Evolutionary conservation across 202 grass and related monocot species (phyloP).

Genomic region (Setaria viridis): DNA sequence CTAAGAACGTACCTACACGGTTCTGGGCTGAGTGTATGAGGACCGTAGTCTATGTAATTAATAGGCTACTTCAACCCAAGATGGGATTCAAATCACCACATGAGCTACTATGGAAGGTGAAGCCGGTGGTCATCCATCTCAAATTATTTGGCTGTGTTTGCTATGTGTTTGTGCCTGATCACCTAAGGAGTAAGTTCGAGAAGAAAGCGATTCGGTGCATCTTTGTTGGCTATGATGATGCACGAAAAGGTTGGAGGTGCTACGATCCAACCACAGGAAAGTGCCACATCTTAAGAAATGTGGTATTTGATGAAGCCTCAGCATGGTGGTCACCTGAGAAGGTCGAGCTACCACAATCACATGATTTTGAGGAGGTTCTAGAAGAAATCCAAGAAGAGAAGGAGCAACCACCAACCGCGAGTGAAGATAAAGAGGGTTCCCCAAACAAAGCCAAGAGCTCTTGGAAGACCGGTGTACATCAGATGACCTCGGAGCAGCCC

Average conservation of each 20-base stretch:
- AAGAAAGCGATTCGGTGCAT: slow-evolving; percentile 25
- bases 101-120: too few relatives aligned
- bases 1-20: too few relatives aligned
- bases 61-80: too few relatives aligned
- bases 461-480: neutral
- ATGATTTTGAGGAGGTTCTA: too few relatives aligned
- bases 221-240: slow-evolving; percentile 32
- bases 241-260: slow-evolving; percentile 32
- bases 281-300: slow-evolving; percentile 20
- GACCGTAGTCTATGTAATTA: neutral
- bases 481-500: neutral
- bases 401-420: neutral
- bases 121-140: too few relatives aligned
- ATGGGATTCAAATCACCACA: too few relatives aligned
- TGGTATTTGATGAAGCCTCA: slow-evolving; percentile 37
- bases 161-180: slow-evolving; percentile 31
- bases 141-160: neutral
- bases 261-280: slow-evolving; percentile 15
- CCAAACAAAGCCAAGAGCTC: neutral
- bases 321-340: slow-evolving; percentile 1
- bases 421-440: too few relatives aligned
- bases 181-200: slow-evolving; percentile 28
- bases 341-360: neutral
- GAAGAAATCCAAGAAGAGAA: neutral
- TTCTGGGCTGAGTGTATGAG: too few relatives aligned